Conservation (phyloP, 2,329 filamentous ascomycete genomes). For the Dactylonectria macrodidyma region DNA sequence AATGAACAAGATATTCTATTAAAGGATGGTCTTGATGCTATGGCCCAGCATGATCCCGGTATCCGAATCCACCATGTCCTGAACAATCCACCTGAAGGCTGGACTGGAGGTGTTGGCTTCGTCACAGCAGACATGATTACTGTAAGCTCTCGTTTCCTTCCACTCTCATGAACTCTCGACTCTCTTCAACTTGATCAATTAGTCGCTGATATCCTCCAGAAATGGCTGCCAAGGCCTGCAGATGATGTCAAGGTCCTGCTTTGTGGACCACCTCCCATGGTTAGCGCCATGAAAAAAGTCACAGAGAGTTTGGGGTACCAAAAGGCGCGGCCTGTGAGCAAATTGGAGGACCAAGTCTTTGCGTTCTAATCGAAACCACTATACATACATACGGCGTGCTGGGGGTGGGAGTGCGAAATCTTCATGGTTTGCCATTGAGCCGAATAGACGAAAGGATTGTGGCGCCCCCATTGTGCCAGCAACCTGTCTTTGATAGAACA, state of each 20-base stretch:
- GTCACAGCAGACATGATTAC: slow-evolving; percentile 97
- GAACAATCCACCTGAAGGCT: slow-evolving; percentile 93
- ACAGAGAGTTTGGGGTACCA: slow-evolving; percentile 88
- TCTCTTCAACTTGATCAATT: too few species aligned
- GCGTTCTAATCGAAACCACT: slow-evolving; percentile 71
- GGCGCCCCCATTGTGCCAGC: too few species aligned
- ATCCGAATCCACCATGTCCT: slow-evolving; percentile 96
- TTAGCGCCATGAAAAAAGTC: slow-evolving; percentile 95
- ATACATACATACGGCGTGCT: too few species aligned
- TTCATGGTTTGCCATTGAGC: too few species aligned
- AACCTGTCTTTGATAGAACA: too few species aligned
- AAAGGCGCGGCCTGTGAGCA: slow-evolving; percentile 93
- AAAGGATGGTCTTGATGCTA: slow-evolving; percentile 88
- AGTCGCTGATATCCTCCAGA: slow-evolving; percentile 60
- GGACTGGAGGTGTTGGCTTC: slow-evolving; percentile 94
- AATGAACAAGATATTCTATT: slow-evolving; percentile 93
- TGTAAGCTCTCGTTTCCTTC: slow-evolving; percentile 61
- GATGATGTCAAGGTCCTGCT: slow-evolving; percentile 85
- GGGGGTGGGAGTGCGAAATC: too few species aligned
- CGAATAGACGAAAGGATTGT: too few species aligned
- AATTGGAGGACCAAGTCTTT: slow-evolving; percentile 97
- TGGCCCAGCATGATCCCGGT: slow-evolving; percentile 82
- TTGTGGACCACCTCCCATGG: slow-evolving; percentile 84
- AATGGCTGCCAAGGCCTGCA: slow-evolving; percentile 86
- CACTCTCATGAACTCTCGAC: not conserved